These are phyloP conservation scores for Ophiostoma australiae DNA, from an alignment of 2,329 filamentous ascomycete genomes.

Conservation along the genomic window DNA sequence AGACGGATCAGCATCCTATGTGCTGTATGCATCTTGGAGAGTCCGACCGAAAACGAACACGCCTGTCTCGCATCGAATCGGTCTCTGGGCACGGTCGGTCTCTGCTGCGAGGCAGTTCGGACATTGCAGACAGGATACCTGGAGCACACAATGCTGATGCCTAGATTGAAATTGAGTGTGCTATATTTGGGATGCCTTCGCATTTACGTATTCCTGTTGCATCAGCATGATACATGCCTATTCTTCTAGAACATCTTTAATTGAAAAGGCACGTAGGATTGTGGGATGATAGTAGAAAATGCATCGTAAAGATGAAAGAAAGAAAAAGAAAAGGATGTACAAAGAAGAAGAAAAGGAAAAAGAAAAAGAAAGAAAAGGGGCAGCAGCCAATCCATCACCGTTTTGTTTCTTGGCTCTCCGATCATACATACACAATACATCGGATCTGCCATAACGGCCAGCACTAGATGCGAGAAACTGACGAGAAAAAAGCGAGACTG, in stretches of 20 bases:
- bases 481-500: neutral
- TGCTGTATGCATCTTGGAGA: neutral
- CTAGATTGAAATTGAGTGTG: neutral
- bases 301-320: neutral
- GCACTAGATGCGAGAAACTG: neutral
- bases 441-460: neutral
- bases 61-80: conserved; percentile 1
- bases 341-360: neutral
- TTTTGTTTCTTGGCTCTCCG: neutral
- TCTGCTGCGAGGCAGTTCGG: neutral
- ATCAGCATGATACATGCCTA: neutral
- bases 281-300: too few relatives aligned
- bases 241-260: conserved; percentile 4
- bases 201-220: neutral
- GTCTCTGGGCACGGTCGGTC: neutral
- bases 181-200: neutral
- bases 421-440: neutral
- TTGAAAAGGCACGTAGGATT: neutral
- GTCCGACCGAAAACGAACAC: conserved; percentile 5
- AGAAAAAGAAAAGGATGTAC: neutral
- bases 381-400: neutral
- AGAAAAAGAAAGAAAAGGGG: neutral
- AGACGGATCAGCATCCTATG: too few relatives aligned
- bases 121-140: neutral
- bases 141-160: neutral